Percentiles rank a stretch among this genome's conserved stretches.
These are phyloP conservation scores for Aspergillus saccharolyticus DNA, from an alignment of 495 filamentous ascomycete species.

Conservation along the genomic window DNA sequence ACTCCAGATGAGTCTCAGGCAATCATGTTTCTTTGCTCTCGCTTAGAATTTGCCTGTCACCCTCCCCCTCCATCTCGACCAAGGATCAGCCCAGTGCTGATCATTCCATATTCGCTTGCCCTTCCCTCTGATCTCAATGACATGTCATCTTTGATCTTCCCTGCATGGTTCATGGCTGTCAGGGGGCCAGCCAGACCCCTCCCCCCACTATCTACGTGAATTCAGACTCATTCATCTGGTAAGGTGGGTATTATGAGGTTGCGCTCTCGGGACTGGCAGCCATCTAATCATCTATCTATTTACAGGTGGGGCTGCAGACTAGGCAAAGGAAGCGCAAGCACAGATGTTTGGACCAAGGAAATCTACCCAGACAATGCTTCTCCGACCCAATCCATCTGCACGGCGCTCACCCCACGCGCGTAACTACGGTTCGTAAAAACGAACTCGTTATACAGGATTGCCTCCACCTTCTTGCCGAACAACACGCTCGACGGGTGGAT, in stretches of 20 bases:
- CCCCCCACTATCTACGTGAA: background rate
- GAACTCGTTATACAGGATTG: constrained; percentile 93
- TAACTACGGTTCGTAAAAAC: constrained; percentile 92
- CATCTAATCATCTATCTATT: background rate
- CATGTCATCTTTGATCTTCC: background rate
- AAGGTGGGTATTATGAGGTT: background rate
- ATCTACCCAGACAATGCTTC: constrained; percentile 52
- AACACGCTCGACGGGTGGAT: constrained; percentile 87
- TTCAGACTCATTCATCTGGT: background rate
- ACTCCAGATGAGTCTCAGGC: background rate
- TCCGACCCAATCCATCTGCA: constrained; percentile 83
- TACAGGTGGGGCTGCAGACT: background rate
- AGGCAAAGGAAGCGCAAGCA: background rate
- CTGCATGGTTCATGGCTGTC: constrained; percentile 3
- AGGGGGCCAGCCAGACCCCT: background rate
- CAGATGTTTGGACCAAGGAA: background rate
- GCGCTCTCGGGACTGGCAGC: background rate
- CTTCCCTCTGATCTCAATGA: background rate
- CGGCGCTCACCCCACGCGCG: constrained; percentile 78
- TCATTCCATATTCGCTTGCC: background rate
- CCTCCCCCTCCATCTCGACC: background rate
- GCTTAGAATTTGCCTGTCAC: background rate
- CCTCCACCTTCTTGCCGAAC: constrained; percentile 83
- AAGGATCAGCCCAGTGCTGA: constrained; percentile 1
- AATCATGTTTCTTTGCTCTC: background rate